Evolutionary conservation across 805 yeast genomes (phyloP).

Genomic region (Priceomyces haplophilus): DNA sequence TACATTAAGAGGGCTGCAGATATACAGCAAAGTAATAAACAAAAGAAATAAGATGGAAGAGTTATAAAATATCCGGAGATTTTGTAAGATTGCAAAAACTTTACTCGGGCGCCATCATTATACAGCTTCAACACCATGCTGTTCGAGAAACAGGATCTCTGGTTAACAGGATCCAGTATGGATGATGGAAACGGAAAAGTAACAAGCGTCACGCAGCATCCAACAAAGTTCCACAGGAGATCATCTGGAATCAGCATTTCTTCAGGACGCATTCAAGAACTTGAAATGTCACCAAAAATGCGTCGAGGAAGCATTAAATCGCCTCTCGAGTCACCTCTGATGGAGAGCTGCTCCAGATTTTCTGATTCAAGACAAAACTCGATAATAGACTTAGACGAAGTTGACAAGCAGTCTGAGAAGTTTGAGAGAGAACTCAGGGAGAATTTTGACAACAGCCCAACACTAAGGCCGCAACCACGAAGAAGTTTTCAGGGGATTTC

Average conservation of each 20-base stretch:
- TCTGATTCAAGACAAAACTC: not conserved
- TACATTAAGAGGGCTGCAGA: too few species aligned
- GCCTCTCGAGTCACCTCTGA: not conserved
- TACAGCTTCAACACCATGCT: too few species aligned
- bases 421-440: constrained; percentile 1
- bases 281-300: not conserved
- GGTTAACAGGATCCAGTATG: too few species aligned
- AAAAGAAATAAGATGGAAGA: too few species aligned
- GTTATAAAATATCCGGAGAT: too few species aligned
- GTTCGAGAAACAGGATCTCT: too few species aligned
- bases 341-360: not conserved
- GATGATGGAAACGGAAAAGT: not conserved
- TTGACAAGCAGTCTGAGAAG: constrained; percentile 4
- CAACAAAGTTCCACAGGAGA: not conserved
- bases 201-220: not conserved
- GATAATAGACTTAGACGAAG: constrained; percentile 7
- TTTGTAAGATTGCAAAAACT: too few species aligned
- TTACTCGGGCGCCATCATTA: too few species aligned
- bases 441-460: not conserved
- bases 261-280: not conserved
- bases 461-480: constrained; percentile 1
- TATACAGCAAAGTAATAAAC: too few species aligned
- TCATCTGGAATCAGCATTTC: not conserved
- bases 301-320: not conserved
- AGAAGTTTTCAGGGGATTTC: not conserved